phyloP scores from a whole-genome alignment of 352 stramenopile genomes.

The Blastocystis sp. region DNA sequence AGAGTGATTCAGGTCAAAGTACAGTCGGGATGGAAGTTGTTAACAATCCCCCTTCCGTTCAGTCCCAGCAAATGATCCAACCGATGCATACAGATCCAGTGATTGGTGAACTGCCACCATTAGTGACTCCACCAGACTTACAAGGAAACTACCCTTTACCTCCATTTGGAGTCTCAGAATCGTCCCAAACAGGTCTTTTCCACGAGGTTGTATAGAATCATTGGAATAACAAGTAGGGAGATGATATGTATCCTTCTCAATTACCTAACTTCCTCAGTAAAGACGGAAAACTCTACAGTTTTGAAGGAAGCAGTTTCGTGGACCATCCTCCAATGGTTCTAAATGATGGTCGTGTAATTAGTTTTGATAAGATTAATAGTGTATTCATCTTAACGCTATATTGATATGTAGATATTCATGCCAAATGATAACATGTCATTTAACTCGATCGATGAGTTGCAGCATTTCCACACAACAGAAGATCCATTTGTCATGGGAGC shows the following conservation, averaged over 20 bases:
- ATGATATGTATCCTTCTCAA: background rate
- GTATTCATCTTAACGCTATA: background rate
- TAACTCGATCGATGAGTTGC: slow-evolving; percentile 60
- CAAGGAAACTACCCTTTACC: background rate
- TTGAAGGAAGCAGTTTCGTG: slow-evolving; percentile 53
- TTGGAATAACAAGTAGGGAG: background rate
- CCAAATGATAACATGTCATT: slow-evolving; percentile 61
- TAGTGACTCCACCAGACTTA: background rate
- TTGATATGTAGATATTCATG: slow-evolving; percentile 41
- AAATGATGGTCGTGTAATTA: slow-evolving; percentile 57
- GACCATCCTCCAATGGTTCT: slow-evolving; percentile 58
- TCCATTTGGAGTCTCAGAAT: background rate
- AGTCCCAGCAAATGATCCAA: background rate
- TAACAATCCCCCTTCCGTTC: background rate
- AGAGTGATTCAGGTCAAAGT: background rate
- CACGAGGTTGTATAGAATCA: background rate
- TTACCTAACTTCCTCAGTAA: slow-evolving; percentile 62
- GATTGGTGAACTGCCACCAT: background rate
- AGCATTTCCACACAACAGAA: slow-evolving; percentile 63
- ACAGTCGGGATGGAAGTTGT: background rate
- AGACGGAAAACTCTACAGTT: slow-evolving; percentile 62
- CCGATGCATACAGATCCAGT: background rate
- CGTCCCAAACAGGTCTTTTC: slow-evolving; percentile 11
- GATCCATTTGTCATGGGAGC: background rate
- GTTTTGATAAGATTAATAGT: slow-evolving; percentile 63